phyloP scores from a whole-genome alignment of 352 stramenopile genomes.

The Phytophthora sansomeana region DNA sequence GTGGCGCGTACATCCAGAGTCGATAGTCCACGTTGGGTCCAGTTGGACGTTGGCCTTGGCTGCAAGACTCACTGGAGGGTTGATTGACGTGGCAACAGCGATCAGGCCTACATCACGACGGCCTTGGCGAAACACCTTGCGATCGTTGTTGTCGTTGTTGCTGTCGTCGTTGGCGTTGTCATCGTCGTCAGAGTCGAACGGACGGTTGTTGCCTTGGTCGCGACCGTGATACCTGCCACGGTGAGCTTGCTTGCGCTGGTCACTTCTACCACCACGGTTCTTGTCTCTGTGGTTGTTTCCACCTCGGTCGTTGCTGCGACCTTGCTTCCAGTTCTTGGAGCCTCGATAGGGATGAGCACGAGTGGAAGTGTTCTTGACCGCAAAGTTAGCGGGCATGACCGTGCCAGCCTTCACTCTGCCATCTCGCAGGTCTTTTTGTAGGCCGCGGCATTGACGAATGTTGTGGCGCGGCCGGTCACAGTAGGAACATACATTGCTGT shows the following conservation, averaged over 20 bases:
- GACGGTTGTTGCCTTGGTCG: too few species aligned
- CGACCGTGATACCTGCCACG: too few species aligned
- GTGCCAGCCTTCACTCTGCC: constrained; percentile 7
- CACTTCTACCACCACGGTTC: neutral
- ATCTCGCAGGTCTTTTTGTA: constrained; percentile 7
- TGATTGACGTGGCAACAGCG: constrained; percentile 7
- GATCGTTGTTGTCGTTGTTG: too few species aligned
- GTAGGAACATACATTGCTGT: too few species aligned
- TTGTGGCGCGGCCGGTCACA: neutral
- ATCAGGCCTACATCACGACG: too few species aligned
- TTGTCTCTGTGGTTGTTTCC: neutral
- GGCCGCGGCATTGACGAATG: neutral
- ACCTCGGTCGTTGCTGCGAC: neutral
- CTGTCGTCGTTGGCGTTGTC: too few species aligned
- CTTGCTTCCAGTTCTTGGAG: constrained; percentile 2
- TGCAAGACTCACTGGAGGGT: neutral
- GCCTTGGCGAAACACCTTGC: too few species aligned
- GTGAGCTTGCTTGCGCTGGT: too few species aligned
- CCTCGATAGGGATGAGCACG: constrained; percentile 1
- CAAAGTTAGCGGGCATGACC: constrained; percentile 1
- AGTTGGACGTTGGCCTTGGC: neutral
- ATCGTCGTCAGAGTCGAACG: too few species aligned
- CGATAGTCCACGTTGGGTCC: too few species aligned
- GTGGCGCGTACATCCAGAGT: constrained; percentile 28
- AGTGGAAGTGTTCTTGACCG: neutral